These are phyloP conservation scores for Myxozyma neglecta DNA, from an alignment of 805 yeast genomes.

Conservation along the genomic window DNA sequence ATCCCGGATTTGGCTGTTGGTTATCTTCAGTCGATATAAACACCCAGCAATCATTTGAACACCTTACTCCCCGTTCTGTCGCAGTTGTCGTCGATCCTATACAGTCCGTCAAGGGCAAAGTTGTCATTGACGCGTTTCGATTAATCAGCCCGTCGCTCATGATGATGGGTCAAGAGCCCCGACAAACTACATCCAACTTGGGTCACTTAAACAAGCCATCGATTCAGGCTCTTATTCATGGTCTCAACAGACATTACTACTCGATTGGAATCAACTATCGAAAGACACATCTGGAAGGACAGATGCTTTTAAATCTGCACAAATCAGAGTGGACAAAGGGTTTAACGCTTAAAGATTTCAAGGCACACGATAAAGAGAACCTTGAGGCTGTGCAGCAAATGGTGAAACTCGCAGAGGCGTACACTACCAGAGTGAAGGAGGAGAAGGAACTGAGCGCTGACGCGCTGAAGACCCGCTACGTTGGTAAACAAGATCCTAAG, in stretches of 20 bases:
- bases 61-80: slow-evolving; percentile 90
- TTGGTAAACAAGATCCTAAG: slow-evolving; percentile 98
- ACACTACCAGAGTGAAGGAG: slow-evolving; percentile 86
- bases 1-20: slow-evolving; percentile 99
- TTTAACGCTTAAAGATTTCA: slow-evolving; percentile 71
- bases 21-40: slow-evolving; percentile 94
- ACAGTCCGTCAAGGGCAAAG: slow-evolving; percentile 98
- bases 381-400: slow-evolving; percentile 68
- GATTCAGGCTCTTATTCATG: slow-evolving; percentile 95
- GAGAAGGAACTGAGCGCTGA: slow-evolving; percentile 86
- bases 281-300: slow-evolving; percentile 88
- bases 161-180: slow-evolving; percentile 96
- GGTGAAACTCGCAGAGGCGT: slow-evolving; percentile 87
- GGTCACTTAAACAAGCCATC: slow-evolving; percentile 95
- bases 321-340: slow-evolving; percentile 97
- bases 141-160: slow-evolving; percentile 81
- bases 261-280: slow-evolving; percentile 92
- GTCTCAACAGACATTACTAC: slow-evolving; percentile 93
- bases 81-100: slow-evolving; percentile 99
- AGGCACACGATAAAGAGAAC: slow-evolving; percentile 73
- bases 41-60: slow-evolving; percentile 97
- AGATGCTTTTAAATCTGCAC: slow-evolving; percentile 90
- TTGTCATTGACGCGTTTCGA: slow-evolving; percentile 97
- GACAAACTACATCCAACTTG: slow-evolving; percentile 94
- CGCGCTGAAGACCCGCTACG: slow-evolving; percentile 90